Evolutionary conservation across 2,329 filamentous ascomycete genomes (phyloP).

Genomic region (Sclerotinia sclerotiorum): DNA sequence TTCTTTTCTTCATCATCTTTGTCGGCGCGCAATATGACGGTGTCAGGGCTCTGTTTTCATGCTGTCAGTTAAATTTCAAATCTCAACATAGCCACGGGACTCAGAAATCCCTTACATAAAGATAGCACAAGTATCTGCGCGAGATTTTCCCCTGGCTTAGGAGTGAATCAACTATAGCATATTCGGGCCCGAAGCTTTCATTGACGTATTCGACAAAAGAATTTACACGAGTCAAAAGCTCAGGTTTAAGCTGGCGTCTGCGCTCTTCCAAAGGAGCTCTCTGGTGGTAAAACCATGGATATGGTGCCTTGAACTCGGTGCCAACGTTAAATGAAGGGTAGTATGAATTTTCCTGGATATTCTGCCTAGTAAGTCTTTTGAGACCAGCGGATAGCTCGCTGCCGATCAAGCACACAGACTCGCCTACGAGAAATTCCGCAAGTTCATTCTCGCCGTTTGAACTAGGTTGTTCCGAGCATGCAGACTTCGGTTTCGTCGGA

Average conservation of each 20-base stretch:
- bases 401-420: constrained; percentile 18
- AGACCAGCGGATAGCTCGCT: constrained; percentile 20
- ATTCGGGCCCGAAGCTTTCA: constrained; percentile 21
- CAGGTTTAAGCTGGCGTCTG: constrained; percentile 21
- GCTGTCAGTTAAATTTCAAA: not conserved
- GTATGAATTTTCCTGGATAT: constrained; percentile 21
- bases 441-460: not conserved
- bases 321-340: constrained; percentile 23
- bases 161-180: constrained; percentile 18
- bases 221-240: constrained; percentile 21
- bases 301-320: constrained; percentile 21
- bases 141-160: constrained; percentile 18
- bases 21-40: constrained; percentile 13
- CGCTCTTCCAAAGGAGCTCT: constrained; percentile 22
- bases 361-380: constrained; percentile 22
- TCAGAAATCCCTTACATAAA: constrained; percentile 9
- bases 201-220: constrained; percentile 23
- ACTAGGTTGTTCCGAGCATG: not conserved
- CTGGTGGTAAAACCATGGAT: constrained; percentile 23
- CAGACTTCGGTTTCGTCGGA: not conserved
- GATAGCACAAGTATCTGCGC: constrained; percentile 15
- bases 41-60: constrained; percentile 16
- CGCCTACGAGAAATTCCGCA: not conserved
- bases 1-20: not conserved
- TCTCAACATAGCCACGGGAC: not conserved